Evolutionary conservation across 2,329 filamentous ascomycete species (phyloP).

Genomic region (Pestalotiopsis sp.): DNA sequence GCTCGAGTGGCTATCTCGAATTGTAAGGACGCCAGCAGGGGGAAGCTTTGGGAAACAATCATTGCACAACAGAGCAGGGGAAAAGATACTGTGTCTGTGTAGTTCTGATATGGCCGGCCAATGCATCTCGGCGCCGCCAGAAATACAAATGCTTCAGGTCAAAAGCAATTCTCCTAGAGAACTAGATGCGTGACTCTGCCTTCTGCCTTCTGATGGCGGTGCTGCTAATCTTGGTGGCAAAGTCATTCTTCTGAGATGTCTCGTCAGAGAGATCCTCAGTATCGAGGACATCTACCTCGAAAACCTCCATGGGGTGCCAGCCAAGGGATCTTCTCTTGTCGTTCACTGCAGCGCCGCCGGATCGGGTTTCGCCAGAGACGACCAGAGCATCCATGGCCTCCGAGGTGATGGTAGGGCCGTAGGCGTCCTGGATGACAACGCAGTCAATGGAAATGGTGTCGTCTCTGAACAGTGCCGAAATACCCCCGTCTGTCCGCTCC

Average conservation of each 20-base stretch:
- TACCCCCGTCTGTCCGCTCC: slow-evolving; percentile 41
- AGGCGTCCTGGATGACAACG: slow-evolving; percentile 84
- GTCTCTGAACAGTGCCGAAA: slow-evolving; percentile 60
- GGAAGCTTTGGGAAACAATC: background rate
- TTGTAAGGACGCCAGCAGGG: background rate
- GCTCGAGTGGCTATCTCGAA: background rate
- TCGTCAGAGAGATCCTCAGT: slow-evolving; percentile 56
- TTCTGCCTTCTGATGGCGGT: slow-evolving; percentile 72
- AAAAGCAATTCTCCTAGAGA: background rate
- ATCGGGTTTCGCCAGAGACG: slow-evolving; percentile 84
- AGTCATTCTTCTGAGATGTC: slow-evolving; percentile 56
- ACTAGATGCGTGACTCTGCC: slow-evolving; percentile 30
- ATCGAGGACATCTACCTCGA: slow-evolving; percentile 88
- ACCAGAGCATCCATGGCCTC: slow-evolving; percentile 78
- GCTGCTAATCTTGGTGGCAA: slow-evolving; percentile 87
- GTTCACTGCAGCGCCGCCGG: slow-evolving; percentile 85
- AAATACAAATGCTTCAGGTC: background rate
- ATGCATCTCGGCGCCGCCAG: background rate
- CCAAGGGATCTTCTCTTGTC: slow-evolving; percentile 75
- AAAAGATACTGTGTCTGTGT: background rate
- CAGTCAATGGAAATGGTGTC: slow-evolving; percentile 71
- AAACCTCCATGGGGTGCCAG: slow-evolving; percentile 77
- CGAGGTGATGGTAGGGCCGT: slow-evolving; percentile 87
- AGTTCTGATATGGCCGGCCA: background rate
- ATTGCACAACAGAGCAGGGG: background rate